phyloP scores from a whole-genome alignment of 192 early-diverging fungal species.

The Coemansia reversa region DNA sequence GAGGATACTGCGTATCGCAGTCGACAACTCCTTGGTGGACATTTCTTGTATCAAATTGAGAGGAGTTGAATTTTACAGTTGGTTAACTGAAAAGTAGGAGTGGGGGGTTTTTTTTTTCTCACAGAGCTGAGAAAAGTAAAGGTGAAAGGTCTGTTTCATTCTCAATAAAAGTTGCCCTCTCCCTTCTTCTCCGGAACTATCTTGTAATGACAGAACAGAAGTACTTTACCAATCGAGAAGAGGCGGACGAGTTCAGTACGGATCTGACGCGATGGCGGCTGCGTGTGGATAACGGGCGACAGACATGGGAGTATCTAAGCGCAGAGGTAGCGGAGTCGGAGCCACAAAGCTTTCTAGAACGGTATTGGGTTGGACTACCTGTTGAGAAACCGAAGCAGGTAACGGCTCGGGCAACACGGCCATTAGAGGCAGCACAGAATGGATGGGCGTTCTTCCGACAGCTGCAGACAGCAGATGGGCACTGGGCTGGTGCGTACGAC shows the following conservation, averaged over 20 bases:
- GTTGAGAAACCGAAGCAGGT: slow-evolving; percentile 56
- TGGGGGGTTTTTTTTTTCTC: neutral
- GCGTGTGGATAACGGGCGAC: slow-evolving; percentile 78
- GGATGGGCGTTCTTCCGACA: slow-evolving; percentile 86
- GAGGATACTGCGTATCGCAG: neutral
- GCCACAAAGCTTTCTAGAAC: slow-evolving; percentile 78
- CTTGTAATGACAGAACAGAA: slow-evolving; percentile 29
- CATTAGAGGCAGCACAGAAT: slow-evolving; percentile 81
- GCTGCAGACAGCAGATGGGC: slow-evolving; percentile 90
- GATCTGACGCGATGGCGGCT: slow-evolving; percentile 89
- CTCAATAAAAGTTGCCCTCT: too few relatives aligned
- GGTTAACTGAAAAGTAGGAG: neutral
- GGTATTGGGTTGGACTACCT: slow-evolving; percentile 85
- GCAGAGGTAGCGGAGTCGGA: slow-evolving; percentile 31
- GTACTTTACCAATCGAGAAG: slow-evolving; percentile 44
- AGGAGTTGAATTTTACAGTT: neutral
- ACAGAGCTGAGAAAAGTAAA: neutral
- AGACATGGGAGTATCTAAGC: slow-evolving; percentile 84
- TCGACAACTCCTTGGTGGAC: neutral
- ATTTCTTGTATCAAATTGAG: neutral
- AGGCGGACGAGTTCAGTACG: slow-evolving; percentile 52
- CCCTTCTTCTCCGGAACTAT: neutral
- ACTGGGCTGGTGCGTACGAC: slow-evolving; percentile 95
- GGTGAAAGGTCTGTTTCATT: too few relatives aligned
- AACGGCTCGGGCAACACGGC: slow-evolving; percentile 58